Evolutionary conservation across 371 early-diverging fungal genomes (phyloP), one percentile per base, ranked within the genome.

Genomic region (Globomyces sp.): DNA sequence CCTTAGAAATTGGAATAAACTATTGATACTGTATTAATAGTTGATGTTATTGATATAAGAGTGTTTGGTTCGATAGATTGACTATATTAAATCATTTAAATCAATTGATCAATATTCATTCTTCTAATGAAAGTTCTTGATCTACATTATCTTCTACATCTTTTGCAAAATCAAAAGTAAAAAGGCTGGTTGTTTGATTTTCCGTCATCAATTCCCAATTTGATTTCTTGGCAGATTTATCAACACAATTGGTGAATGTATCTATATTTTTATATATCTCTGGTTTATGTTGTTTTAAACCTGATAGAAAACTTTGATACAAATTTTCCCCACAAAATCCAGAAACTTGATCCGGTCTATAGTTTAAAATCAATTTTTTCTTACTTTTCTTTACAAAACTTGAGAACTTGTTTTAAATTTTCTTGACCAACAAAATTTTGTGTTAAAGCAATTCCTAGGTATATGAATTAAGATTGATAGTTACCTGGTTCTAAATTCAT

Each of bases 361-460:
- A 24, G 24, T 24, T 24, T 24, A 24, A 24, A 24, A 24, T 24
- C 24, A 24, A 24, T 24, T 24, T 24, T 24, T 24, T 24, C 24
- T 24, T 24, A 24, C 65, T 81, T 81, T 59, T 72, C 59, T 61
- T 74, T 69, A 51, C 85, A 52, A 62, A 88, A 88, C 62, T 77
- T 64, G 58, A 88, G 75, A 40, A 87, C 87, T 39, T 76, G 65
- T 24, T 61, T 65, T 57, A 88, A 60, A 74, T 88, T 86, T 44
- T 73, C 73, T 1, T 65, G 63, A 47, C 78, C 72, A 40, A 88
- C 87, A 76, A 85, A 89, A 71, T 89, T 89, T 61, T 87, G 89
- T 2, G 89, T 81, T 8, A 89, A 58, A 2, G 89, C 90, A 45
- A 89, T 85, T 43, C 24, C 24, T 24, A 24, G 24, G 24, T 24